phyloP scores from a whole-genome alignment of 2,329 filamentous ascomycete species.

The Fonsecaea nubica region DNA sequence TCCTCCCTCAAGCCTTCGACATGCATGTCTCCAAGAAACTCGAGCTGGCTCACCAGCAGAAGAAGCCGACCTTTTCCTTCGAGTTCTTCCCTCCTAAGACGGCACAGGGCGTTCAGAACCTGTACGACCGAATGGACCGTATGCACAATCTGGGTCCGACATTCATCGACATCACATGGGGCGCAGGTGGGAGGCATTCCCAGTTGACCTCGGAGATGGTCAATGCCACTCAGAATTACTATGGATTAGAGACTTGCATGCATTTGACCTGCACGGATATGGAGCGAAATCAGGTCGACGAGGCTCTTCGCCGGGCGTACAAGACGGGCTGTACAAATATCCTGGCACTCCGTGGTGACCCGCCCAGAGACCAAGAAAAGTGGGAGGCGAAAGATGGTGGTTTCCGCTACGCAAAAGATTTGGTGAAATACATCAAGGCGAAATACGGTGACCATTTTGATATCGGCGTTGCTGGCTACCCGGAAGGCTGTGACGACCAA shows the following conservation, averaged over 20 bases:
- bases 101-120: conserved; percentile 85
- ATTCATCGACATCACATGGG: conserved; percentile 99
- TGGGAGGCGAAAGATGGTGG: conserved; percentile 88
- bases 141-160: conserved; percentile 94
- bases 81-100: conserved; percentile 99
- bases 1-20: conserved; percentile 47
- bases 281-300: conserved; percentile 88
- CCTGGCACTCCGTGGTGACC: conserved; percentile 88
- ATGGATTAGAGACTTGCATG: conserved; percentile 98
- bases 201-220: conserved; percentile 98
- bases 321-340: conserved; percentile 98
- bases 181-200: conserved; percentile 87
- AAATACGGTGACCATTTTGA: conserved; percentile 90
- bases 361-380: conserved; percentile 88
- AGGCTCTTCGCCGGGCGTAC: conserved; percentile 85
- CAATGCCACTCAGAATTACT: conserved; percentile 89
- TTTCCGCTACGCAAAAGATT: conserved; percentile 90
- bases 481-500: conserved; percentile 94
- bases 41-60: conserved; percentile 76
- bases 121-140: conserved; percentile 99
- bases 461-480: conserved; percentile 95
- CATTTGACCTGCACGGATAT: conserved; percentile 98
- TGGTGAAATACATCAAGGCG: conserved; percentile 81
- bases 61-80: conserved; percentile 92
- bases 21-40: conserved; percentile 98